Percentiles rank a stretch among this genome's conserved stretches.
These are phyloP conservation scores for Sugiyamaella neomexicana DNA, from an alignment of 1,139 yeast genomes.

Conservation along the genomic window DNA sequence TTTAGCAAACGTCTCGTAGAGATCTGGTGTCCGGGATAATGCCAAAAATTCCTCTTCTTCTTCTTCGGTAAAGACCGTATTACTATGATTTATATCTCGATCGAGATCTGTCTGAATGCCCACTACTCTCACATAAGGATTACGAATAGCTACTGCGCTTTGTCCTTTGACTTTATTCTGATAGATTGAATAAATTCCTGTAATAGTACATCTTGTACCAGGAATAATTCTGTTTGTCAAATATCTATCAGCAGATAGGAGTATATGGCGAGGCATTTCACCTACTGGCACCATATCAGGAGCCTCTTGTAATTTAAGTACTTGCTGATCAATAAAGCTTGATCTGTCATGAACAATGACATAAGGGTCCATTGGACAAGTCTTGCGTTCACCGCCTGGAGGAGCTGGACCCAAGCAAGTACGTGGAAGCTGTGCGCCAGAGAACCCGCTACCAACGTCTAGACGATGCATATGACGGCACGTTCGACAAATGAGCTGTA, in stretches of 20 bases:
- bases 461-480: slow-evolving; percentile 80
- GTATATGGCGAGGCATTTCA: slow-evolving; percentile 94
- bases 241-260: slow-evolving; percentile 85
- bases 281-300: slow-evolving; percentile 99
- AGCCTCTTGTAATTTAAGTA: slow-evolving; percentile 87
- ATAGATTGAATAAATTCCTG: slow-evolving; percentile 90
- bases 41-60: slow-evolving; percentile 90
- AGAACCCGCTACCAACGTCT: slow-evolving; percentile 71
- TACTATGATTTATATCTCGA: slow-evolving; percentile 58
- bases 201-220: slow-evolving; percentile 88
- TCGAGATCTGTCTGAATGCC: slow-evolving; percentile 87
- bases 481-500: slow-evolving; percentile 82
- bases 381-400: slow-evolving; percentile 59
- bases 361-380: slow-evolving; percentile 89
- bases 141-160: slow-evolving; percentile 81
- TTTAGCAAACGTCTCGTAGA: slow-evolving; percentile 79
- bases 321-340: slow-evolving; percentile 89
- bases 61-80: slow-evolving; percentile 78
- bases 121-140: slow-evolving; percentile 83
- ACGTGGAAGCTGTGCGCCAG: slow-evolving; percentile 75
- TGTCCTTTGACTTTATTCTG: slow-evolving; percentile 59
- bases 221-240: slow-evolving; percentile 90
- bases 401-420: slow-evolving; percentile 55
- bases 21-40: slow-evolving; percentile 76
- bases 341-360: slow-evolving; percentile 92